Evolutionary conservation across 2,329 filamentous ascomycete genomes (phyloP), one percentile per base, ranked within the genome.

Genomic region (Ceratocystis ficicola): DNA sequence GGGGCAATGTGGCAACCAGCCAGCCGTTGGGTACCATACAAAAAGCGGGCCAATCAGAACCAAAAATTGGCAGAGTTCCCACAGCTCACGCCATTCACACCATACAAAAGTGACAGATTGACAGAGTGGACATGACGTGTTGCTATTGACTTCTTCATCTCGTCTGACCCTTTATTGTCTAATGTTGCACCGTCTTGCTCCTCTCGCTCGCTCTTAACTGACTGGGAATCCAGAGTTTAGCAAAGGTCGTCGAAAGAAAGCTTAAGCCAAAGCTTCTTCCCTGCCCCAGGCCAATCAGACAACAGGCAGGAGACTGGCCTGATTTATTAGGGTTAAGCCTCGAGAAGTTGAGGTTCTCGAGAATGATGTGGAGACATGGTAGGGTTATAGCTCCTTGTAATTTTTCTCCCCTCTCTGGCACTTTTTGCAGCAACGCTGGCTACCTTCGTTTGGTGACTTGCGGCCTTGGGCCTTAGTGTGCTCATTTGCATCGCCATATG

Each of bases 1-100:
- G 5, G 8, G 22, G 52, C 15, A n/a, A 30, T 57, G 28, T 57
- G 52, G 52, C 52, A 57, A 15, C 28, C 52, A 57, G 28, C 12
- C 22, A 32, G 20, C 28, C 22, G 52, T 57, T 57, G 52, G 52
- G 52, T 57, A 57, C 17, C 52, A 57, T 57, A 55, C 20, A 30
- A 30, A 20, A 57, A 15, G 17, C 52, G 52, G 28, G 22, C 52
- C 22, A 30, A 28, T 28, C 20, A 15, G 28, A 25, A 8, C 17
- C n/a, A 5, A 30, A 15, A 25, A 15, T 41, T 41, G 36, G 36
- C 12, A 15, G 12, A 4, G 36, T 41, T 25, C n/a, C 48, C n/a
- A 7, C 48, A 10, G 3, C 36, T 41, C 36, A 15, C 36, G 12
- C 36, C 36, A 41, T 41, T 41, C 36, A 41, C 36, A 41, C 36